Evolutionary conservation across 805 yeast species (phyloP), one percentile per base, ranked within the genome.

Genomic region (Metschnikowia chrysomelidarum): DNA sequence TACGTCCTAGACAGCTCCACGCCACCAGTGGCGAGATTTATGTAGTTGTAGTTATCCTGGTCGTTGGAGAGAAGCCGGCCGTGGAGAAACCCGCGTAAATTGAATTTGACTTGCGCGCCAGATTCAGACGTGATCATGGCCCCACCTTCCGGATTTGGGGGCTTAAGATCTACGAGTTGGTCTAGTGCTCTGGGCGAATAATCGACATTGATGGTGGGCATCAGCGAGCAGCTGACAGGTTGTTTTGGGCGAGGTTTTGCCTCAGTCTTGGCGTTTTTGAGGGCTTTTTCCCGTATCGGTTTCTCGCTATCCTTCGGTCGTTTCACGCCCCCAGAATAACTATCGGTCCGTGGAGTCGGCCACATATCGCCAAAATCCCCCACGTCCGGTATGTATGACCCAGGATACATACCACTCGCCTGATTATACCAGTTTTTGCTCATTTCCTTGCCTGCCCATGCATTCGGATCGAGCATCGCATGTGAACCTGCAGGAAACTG

Each of bases 51-150:
- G 42, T 65, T 66, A 39, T 67, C 73, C 13, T 48, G 50, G 33
- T 65, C 67, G 43, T 67, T 64, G 4, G 72, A 64, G 28, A 65
- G 46, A 33, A 69, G 66, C 32, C 69, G 52, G 2, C 75, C 75
- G 38, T 62, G 64, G 20, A 70, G 53, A 36, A 67, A 68, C 5
- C 71, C 73, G 10, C 38, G 32, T 4, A 47, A 20, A 5, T 12
- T 18, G 11, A 44, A 19, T n/a, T 22, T 25, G 3, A 35, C 30
- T 6, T 14, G 26, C 11, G 12, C 23, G 9, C 26, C 20, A 10
- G 21, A n/a, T n/a, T n/a, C n/a, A 12, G 34, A 24, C 5, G 28
- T 13, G 9, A 24, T n/a, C 19, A 19, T 15, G n/a, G 25, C 17
- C 9, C n/a, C 20, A 4, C 15, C 10, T 6, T 10, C 12, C 5